Evolutionary conservation across 2,329 filamentous ascomycete genomes (phyloP).

Genomic region (Xylariaceae sp.): DNA sequence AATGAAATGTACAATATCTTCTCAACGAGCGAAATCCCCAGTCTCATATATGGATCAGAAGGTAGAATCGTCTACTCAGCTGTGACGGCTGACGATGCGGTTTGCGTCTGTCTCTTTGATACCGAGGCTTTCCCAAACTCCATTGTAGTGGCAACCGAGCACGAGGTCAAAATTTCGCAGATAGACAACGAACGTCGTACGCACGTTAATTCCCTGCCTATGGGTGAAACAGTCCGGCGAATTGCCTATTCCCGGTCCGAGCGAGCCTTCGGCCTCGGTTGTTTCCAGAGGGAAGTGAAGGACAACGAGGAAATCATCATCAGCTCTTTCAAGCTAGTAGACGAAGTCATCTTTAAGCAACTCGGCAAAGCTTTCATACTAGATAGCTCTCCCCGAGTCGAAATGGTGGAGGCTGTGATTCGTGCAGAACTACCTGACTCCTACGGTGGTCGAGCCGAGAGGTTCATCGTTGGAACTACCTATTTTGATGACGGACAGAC

Average conservation of each 20-base stretch:
- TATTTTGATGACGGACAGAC: conserved; percentile 69
- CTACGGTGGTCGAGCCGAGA: conserved; percentile 66
- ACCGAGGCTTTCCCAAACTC: conserved; percentile 79
- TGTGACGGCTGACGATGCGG: conserved; percentile 86
- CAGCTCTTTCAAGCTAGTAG: conserved; percentile 86
- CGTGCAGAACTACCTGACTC: conserved; percentile 72
- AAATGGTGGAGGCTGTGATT: conserved; percentile 86
- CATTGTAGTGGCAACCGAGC: conserved; percentile 79
- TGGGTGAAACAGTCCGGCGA: conserved; percentile 83
- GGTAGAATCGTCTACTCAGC: conserved; percentile 91
- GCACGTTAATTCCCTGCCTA: conserved; percentile 80
- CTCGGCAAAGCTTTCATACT: conserved; percentile 74
- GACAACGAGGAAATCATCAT: conserved; percentile 76
- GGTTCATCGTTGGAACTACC: conserved; percentile 91
- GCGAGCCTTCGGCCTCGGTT: conserved; percentile 85
- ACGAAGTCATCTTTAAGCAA: conserved; percentile 85
- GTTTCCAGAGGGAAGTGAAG: conserved; percentile 75
- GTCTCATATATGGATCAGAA: conserved; percentile 88
- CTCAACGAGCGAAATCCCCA: conserved; percentile 92
- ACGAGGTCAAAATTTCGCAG: conserved; percentile 77
- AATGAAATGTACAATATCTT: conserved; percentile 80
- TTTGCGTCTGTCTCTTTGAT: conserved; percentile 83
- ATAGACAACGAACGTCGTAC: conserved; percentile 88
- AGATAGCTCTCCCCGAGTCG: conserved; percentile 54
- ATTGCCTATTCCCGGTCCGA: conserved; percentile 83